A percentile compares a stretch with the other conserved stretches of the same genome.
Conservation (phyloP, 768 basidiomycete species). For the Mycena sanguinolenta region DNA sequence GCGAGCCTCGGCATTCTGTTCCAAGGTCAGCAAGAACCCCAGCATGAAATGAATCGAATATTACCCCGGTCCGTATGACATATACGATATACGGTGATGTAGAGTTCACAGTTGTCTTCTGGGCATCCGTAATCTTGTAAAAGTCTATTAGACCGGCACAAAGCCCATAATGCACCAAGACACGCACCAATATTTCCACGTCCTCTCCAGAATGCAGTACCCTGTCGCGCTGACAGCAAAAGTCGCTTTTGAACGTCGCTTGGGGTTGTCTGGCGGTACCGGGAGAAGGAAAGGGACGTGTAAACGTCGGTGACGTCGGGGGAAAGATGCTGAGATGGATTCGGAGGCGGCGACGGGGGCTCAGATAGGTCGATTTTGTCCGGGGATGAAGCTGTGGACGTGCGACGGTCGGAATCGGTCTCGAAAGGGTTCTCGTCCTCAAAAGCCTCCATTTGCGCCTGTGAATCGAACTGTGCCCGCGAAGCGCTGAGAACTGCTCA, state of each 20-base stretch:
- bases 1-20: conserved; percentile 81
- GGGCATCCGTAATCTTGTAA: conserved; percentile 91
- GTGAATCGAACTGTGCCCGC: conserved; percentile 9
- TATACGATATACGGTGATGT: conserved; percentile 94
- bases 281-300: conserved; percentile 68
- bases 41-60: conserved; percentile 38
- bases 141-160: neutral
- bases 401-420: conserved; percentile 51
- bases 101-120: conserved; percentile 93
- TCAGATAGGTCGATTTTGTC: conserved; percentile 69
- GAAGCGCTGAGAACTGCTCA: neutral
- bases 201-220: conserved; percentile 88
- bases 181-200: conserved; percentile 80
- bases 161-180: conserved; percentile 6
- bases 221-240: conserved; percentile 82
- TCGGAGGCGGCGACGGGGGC: conserved; percentile 68
- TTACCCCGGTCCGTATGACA: conserved; percentile 89
- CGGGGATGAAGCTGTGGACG: conserved; percentile 57
- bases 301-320: conserved; percentile 57
- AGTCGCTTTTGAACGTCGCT: conserved; percentile 77
- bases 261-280: conserved; percentile 67
- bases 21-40: conserved; percentile 20
- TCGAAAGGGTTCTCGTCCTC: conserved; percentile 82
- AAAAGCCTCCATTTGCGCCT: conserved; percentile 56
- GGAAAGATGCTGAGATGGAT: conserved; percentile 60